Conservation (phyloP, 441 rosid genomes). For the Pelargonium citronellum region DNA sequence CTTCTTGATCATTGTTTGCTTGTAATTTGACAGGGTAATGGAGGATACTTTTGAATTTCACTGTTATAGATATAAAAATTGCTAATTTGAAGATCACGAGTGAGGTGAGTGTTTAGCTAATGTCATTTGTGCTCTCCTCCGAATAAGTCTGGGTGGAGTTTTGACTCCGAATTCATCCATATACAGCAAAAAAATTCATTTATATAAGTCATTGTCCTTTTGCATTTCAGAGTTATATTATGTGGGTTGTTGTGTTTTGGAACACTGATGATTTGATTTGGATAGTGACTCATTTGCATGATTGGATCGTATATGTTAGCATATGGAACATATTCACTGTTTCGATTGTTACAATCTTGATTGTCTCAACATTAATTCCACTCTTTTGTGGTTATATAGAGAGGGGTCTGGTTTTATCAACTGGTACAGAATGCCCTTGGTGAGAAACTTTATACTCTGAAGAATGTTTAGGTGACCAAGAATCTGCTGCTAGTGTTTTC, state of each 20-base stretch:
- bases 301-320: not conserved
- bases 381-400: not conserved
- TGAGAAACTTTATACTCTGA: not conserved
- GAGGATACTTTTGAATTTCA: not conserved
- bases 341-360: not conserved
- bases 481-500: not conserved
- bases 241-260: not conserved
- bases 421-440: not conserved
- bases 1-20: not conserved
- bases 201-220: not conserved
- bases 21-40: not conserved
- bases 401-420: not conserved
- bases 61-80: not conserved
- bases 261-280: not conserved
- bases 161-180: not conserved
- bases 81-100: constrained; percentile 1
- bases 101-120: not conserved
- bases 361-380: not conserved
- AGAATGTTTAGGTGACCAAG: not conserved
- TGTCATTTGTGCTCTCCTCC: not conserved
- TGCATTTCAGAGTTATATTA: not conserved
- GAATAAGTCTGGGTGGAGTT: not conserved
- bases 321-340: not conserved
- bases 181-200: not conserved
- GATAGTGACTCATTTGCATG: not conserved